These are phyloP conservation scores for Beta corolliflora DNA, from an alignment of 179 eudicot genomes.

Conservation along the genomic window DNA sequence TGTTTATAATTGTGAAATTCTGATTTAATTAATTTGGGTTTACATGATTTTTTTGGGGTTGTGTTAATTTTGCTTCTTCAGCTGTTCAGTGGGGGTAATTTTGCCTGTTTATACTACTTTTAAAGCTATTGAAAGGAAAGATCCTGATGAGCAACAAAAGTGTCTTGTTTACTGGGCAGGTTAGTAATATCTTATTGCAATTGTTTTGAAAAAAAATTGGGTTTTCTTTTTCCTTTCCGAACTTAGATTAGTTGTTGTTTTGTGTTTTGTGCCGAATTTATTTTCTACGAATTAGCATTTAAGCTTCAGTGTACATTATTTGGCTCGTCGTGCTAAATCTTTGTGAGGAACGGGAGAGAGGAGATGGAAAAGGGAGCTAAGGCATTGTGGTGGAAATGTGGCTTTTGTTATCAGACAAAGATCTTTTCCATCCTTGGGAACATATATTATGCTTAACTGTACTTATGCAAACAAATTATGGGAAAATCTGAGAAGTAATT, in stretches of 20 bases:
- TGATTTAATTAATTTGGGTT: background rate
- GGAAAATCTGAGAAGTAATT: background rate
- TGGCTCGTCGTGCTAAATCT: background rate
- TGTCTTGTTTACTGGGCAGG: constrained; percentile 97
- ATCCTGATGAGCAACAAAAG: constrained; percentile 70
- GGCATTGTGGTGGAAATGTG: background rate
- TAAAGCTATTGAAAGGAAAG: constrained; percentile 76
- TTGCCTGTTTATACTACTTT: constrained; percentile 89
- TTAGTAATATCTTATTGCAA: constrained; percentile 29
- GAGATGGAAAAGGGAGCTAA: background rate
- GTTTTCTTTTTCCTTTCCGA: background rate
- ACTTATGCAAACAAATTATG: background rate
- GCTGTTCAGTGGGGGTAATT: constrained; percentile 82
- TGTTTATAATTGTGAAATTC: background rate
- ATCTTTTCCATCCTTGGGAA: background rate
- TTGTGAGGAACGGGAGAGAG: background rate
- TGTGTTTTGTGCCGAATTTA: background rate
- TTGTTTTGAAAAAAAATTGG: background rate
- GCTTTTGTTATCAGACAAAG: background rate
- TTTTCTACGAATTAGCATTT: background rate
- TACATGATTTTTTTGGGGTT: background rate
- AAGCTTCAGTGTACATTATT: background rate
- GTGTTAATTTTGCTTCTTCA: constrained; percentile 32
- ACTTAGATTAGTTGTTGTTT: background rate
- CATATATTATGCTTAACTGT: background rate